Conservation (phyloP, 2,329 filamentous ascomycete species). For the Aspergillus vadensis region DNA sequence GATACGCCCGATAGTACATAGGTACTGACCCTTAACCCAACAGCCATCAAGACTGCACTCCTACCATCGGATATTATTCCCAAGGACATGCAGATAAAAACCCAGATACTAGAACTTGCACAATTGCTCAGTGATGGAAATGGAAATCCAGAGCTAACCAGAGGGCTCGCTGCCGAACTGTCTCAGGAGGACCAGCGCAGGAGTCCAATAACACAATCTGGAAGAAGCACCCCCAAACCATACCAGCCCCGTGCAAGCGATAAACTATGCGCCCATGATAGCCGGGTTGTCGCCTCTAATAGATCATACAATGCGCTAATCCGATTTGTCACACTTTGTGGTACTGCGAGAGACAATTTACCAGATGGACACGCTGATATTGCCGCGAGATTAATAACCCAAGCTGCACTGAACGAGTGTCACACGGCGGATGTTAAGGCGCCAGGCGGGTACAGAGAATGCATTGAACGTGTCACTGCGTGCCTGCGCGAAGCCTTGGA, state of each 20-base stretch:
- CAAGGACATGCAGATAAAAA: slow-evolving; percentile 49
- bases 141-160: background rate
- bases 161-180: slow-evolving; percentile 15
- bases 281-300: background rate
- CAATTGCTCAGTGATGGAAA: slow-evolving; percentile 44
- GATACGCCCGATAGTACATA: background rate
- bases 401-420: slow-evolving; percentile 54
- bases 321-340: slow-evolving; percentile 53
- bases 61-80: slow-evolving; percentile 42
- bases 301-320: slow-evolving; percentile 31
- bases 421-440: slow-evolving; percentile 39
- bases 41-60: slow-evolving; percentile 50
- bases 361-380: slow-evolving; percentile 44
- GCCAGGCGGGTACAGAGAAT: slow-evolving; percentile 44
- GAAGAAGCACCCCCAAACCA: slow-evolving; percentile 13
- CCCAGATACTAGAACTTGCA: slow-evolving; percentile 51
- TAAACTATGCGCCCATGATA: slow-evolving; percentile 41
- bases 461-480: slow-evolving; percentile 49
- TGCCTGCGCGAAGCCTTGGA: slow-evolving; percentile 40
- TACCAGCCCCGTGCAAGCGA: slow-evolving; percentile 17
- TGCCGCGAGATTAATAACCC: slow-evolving; percentile 52
- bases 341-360: slow-evolving; percentile 33
- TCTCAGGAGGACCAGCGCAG: background rate
- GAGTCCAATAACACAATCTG: too few species aligned
- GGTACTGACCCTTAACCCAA: slow-evolving; percentile 9